Evolutionary conservation across 192 early-diverging fungal species (phyloP), one percentile per base, ranked within the genome.

Genomic region (Coemansia furcata): DNA sequence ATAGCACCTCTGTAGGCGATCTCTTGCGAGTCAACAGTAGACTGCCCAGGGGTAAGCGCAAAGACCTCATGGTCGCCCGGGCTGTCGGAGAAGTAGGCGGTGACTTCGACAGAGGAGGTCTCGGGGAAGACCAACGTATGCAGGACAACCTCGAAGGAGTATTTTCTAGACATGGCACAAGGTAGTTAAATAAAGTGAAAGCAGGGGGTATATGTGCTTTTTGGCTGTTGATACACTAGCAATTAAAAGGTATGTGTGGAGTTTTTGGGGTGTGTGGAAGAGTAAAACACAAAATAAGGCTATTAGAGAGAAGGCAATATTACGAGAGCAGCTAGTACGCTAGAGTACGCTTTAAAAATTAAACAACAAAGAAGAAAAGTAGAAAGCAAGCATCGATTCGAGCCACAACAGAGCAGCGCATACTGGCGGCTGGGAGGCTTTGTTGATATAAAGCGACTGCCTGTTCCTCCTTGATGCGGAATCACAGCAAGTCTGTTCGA

Each of bases 101-200:
- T 76, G 52, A 63, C 65, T 55, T 76, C 74, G 14, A 52, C 74
- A 23, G 44, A 60, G 35, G 58, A 38, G 12, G 38, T 62, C 14
- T 50, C 64, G 0, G 65, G 52, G 39, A 44, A 60, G 40, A 38
- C 61, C 19, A 64, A 55, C 26, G 33, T 38, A 47, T 33, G 30
- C 23, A 71, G 60, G 35, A 55, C 43, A 61, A 77, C 60, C 23
- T 46, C 47, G 36, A 71, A 68, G 37, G 65, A 71, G 52, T 71
- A 71, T 58, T 57, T 71, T 50, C 38, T 58, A 50, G 35, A 65
- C 49, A 62, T 49, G 39, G 63, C 35, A 40, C 19, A 60, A 43
- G 37, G 38, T 3, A 11, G 65, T 29, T 29, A 54, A 30, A n/a
- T 3, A 55, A 32, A 32, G 23, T 50, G 8, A 26, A 14, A 14